phyloP scores from a whole-genome alignment of 176 grass and related monocot species.

The barley (Hordeum vulgare) region MorexV3_pseudomolecules_assembly NC_058521.1:574714572-574715071 shows the following conservation, averaged over 20 bases:
- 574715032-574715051: conserved; percentile 6
- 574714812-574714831: too few species aligned
- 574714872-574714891: too few species aligned
- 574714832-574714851: too few species aligned
- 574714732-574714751: neutral
- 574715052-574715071: conserved; percentile 27
- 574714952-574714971: neutral
- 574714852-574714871: too few species aligned
- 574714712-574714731: neutral
- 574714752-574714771: neutral
- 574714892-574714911: too few species aligned
- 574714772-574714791: too few species aligned
- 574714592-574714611: neutral
- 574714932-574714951: too few species aligned
- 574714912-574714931: too few species aligned
- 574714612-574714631: neutral
- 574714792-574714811: too few species aligned
- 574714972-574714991: neutral
- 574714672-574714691: neutral
- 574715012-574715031: neutral
- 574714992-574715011: neutral
- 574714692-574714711: neutral
- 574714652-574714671: neutral
- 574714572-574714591: conserved; percentile 31
- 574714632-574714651: conserved; percentile 26